Conservation (phyloP, 257 asterid species). For the Ilex aquifolium region DNA sequence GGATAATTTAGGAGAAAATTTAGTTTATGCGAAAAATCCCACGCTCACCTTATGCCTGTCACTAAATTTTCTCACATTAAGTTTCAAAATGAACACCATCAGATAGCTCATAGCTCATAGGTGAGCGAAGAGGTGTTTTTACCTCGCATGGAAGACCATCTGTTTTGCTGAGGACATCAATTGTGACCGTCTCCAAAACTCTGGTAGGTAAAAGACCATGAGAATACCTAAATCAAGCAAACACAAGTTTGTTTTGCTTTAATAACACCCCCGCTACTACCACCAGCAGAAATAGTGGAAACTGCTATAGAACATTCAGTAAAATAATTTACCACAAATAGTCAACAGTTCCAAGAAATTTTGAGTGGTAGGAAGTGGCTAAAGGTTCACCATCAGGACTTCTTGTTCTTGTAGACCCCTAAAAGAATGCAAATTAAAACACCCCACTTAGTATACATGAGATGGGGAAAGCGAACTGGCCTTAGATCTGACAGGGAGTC, state of each 20-base stretch:
- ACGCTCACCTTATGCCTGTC: neutral
- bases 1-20: too few relatives aligned
- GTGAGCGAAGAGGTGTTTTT: too few relatives aligned
- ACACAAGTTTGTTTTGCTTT: too few relatives aligned
- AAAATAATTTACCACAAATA: constrained; percentile 28
- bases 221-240: constrained; percentile 20
- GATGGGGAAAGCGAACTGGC: constrained; percentile 1
- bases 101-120: neutral
- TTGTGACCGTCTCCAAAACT: constrained; percentile 34
- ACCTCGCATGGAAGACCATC: constrained; percentile 37
- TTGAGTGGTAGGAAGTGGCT: constrained; percentile 43
- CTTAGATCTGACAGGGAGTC: neutral
- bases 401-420: constrained; percentile 27
- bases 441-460: neutral
- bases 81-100: neutral
- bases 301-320: neutral
- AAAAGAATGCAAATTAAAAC: constrained; percentile 9
- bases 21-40: too few relatives aligned
- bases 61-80: neutral
- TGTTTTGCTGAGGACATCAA: constrained; percentile 21
- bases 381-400: constrained; percentile 27
- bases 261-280: neutral
- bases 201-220: constrained; percentile 29
- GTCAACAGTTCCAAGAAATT: constrained; percentile 37
- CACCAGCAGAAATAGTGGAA: neutral